These are phyloP conservation scores for Fraxinus latifolia DNA, from an alignment of 305 asterid genomes.

Conservation along the genomic window DNA sequence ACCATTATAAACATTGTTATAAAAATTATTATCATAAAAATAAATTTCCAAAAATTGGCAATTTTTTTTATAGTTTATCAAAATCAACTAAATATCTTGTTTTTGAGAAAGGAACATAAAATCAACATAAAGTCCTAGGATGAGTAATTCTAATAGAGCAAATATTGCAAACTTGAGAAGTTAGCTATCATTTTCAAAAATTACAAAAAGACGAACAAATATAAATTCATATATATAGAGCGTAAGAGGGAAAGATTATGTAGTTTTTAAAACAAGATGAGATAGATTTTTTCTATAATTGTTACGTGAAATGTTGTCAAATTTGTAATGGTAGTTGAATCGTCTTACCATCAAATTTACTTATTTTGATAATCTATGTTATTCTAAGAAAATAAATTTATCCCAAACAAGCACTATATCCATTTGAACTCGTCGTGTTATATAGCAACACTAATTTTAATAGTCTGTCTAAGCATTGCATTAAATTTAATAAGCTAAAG, in stretches of 20 bases:
- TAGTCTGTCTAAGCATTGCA: not conserved
- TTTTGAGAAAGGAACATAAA: not conserved
- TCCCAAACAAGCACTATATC: not conserved
- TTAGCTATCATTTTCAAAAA: not conserved
- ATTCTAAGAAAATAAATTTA: not conserved
- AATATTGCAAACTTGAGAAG: not conserved
- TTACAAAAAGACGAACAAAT: not conserved
- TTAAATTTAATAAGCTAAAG: not conserved
- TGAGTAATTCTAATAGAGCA: not conserved
- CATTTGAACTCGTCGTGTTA: not conserved
- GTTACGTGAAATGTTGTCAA: not conserved
- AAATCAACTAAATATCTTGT: too few species aligned
- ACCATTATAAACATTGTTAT: too few species aligned
- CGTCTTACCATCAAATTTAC: not conserved
- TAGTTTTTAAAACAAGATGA: not conserved
- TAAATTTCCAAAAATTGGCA: too few species aligned
- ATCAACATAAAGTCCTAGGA: not conserved
- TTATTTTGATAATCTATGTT: not conserved
- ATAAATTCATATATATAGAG: not conserved
- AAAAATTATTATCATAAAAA: too few species aligned
- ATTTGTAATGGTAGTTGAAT: not conserved
- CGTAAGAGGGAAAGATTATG: not conserved
- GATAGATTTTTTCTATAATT: not conserved
- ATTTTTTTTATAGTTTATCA: too few species aligned
- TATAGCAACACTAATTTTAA: too few species aligned